Evolutionary conservation across 1,284 basidiomycete genomes (phyloP), one percentile per base, ranked within the genome.

Genomic region (Microbotryum violaceum): DNA sequence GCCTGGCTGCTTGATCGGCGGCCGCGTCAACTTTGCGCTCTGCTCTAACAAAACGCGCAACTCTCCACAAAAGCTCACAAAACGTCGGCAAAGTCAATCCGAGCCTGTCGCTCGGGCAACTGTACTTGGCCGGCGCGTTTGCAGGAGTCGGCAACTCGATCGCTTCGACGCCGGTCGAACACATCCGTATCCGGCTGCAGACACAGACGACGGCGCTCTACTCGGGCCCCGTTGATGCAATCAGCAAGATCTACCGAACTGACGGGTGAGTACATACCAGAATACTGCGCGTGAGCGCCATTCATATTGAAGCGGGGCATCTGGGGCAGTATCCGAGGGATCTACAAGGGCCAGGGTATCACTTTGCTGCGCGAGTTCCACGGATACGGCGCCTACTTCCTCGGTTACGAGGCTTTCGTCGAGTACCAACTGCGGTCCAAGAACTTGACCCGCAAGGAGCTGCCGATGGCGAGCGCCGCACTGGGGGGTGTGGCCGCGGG

Each of bases 81-180:
- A 85, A 29, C 72, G 70, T 14, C 87, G 86, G 21, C 85, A 85
- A 6, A 75, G 79, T 37, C 80, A 79, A 31, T 85, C 86, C 1
- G 79, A 78, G 77, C 7, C 80, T 92, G 18, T 80, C 78, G 49
- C 78, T 79, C 46, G 75, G 74, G 12, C 91, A 97, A 75, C 80
- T 94, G 21, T 84, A 91, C 69, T 71, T 80, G 1, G 82, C 91
- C 6, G 93, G 93, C 66, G 84, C 90, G 3, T 77, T 83, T 33
- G 93, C 92, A 27, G 93, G 94, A 44, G 75, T 97, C 25, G 87
- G 91, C 18, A 98, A 97, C 74, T 87, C 88, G 49, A 81, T 93
- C 59, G 89, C 97, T 21, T 93, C 92, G 0, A 91, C 91, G 2
- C 94, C 94, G 2, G 91, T 98, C 16, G 94, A 98, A 76, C 92